These are phyloP conservation scores for Uncinocarpus reesii DNA, from an alignment of 2,329 filamentous ascomycete genomes.

Conservation along the genomic window DNA sequence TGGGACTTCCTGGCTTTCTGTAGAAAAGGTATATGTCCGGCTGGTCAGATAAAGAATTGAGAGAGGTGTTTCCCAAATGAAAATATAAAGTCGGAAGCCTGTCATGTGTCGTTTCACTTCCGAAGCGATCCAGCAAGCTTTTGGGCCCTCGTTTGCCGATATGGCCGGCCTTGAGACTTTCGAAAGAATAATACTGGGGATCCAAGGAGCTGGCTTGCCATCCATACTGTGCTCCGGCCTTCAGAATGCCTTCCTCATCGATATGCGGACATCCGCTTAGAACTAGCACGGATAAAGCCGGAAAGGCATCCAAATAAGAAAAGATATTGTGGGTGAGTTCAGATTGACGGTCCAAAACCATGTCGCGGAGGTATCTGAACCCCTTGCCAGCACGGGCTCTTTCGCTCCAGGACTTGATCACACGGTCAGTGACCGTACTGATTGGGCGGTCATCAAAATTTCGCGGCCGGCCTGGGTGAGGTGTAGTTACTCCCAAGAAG, in stretches of 20 bases:
- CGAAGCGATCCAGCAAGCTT: neutral
- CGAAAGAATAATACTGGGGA: neutral
- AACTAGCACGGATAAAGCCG: conserved; percentile 29
- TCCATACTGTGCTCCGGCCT: conserved; percentile 20
- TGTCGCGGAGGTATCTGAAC: conserved; percentile 31
- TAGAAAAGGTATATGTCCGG: neutral
- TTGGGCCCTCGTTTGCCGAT: neutral
- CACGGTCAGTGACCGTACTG: conserved; percentile 29
- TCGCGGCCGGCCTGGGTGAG: conserved; percentile 12
- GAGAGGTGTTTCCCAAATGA: neutral
- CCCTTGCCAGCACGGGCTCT: conserved; percentile 24
- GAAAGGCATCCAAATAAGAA: conserved; percentile 28
- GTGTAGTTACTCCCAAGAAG: conserved; percentile 29
- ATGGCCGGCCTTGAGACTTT: neutral
- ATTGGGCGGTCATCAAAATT: conserved; percentile 11
- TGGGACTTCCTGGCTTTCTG: neutral
- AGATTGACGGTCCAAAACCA: conserved; percentile 29
- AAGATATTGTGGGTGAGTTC: conserved; percentile 26
- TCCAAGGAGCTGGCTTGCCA: conserved; percentile 19
- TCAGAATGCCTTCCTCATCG: conserved; percentile 18
- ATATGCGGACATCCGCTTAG: conserved; percentile 26
- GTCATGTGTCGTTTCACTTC: neutral
- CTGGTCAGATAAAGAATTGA: neutral
- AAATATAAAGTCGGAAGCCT: neutral
- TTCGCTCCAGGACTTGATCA: conserved; percentile 36